These are phyloP conservation scores for Chaetomium sp. DNA, from an alignment of 2,329 filamentous ascomycete genomes.

Conservation along the genomic window DNA sequence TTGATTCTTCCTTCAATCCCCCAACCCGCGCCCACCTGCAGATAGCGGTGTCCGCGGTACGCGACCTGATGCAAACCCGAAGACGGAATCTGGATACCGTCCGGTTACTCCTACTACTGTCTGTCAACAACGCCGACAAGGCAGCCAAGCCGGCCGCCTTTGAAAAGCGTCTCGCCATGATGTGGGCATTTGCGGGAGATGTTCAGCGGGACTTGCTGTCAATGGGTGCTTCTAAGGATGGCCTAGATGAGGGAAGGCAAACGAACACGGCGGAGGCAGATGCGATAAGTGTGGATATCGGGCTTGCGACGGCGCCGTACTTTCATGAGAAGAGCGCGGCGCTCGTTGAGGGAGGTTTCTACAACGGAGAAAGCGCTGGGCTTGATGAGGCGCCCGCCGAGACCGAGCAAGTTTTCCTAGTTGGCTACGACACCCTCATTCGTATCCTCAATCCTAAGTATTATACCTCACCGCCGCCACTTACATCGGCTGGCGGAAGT, in stretches of 20 bases:
- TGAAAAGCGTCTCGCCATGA: constrained; percentile 61
- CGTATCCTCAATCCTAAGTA: constrained; percentile 69
- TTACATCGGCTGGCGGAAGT: constrained; percentile 5
- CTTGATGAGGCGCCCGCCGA: constrained; percentile 2
- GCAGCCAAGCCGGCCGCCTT: constrained; percentile 61
- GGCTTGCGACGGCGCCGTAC: constrained; percentile 63
- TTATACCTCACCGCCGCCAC: constrained; percentile 38
- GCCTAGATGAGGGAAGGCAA: not conserved
- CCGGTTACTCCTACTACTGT: constrained; percentile 52
- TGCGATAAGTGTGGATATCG: constrained; percentile 51
- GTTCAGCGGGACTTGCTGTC: constrained; percentile 29
- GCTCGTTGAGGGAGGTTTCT: constrained; percentile 44
- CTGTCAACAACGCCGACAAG: constrained; percentile 62
- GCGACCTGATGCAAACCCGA: constrained; percentile 14
- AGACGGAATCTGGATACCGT: constrained; percentile 14
- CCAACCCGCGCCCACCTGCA: constrained; percentile 55
- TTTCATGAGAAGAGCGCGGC: constrained; percentile 65
- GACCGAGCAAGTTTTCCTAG: constrained; percentile 58
- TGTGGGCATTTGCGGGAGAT: constrained; percentile 61
- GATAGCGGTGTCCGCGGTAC: constrained; percentile 48
- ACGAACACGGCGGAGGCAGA: not conserved
- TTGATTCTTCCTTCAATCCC: constrained; percentile 65
- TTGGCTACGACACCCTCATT: constrained; percentile 70
- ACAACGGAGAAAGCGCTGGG: constrained; percentile 24
- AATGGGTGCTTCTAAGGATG: too few relatives aligned